phyloP scores from a whole-genome alignment of 768 basidiomycete species.

The Tulasnella sp. region DNA sequence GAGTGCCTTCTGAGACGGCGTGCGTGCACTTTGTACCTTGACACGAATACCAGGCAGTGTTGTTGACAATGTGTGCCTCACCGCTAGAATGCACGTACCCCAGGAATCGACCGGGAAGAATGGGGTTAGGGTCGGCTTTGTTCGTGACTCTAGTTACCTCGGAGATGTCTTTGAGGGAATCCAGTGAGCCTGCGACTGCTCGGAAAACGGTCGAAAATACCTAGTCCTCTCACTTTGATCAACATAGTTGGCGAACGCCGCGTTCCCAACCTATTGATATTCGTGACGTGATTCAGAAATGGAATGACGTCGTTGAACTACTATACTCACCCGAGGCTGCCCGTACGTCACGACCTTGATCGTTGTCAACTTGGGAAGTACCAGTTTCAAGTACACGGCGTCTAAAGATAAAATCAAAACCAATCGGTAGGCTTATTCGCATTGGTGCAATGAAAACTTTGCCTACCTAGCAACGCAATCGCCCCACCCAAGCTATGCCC shows the following conservation, averaged over 20 bases:
- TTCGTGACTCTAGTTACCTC: conserved; percentile 30
- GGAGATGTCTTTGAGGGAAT: background rate
- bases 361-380: conserved; percentile 28
- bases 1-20: background rate
- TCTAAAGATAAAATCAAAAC: conserved; percentile 20
- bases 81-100: conserved; percentile 36
- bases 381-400: conserved; percentile 31
- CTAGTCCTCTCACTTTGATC: background rate
- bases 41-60: background rate
- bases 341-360: conserved; percentile 33
- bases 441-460: background rate
- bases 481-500: conserved; percentile 40
- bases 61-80: conserved; percentile 32
- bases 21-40: background rate
- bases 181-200: background rate
- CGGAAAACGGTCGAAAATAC: too few relatives aligned
- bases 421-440: background rate
- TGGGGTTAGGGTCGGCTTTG: conserved; percentile 35
- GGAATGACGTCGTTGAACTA: background rate
- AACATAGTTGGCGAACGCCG: conserved; percentile 34
- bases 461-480: conserved; percentile 29
- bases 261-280: conserved; percentile 30
- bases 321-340: conserved; percentile 27
- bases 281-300: background rate
- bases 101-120: conserved; percentile 32